Conservation (phyloP, 2,329 filamentous ascomycete species). For the Beauveria sp. region DNA sequence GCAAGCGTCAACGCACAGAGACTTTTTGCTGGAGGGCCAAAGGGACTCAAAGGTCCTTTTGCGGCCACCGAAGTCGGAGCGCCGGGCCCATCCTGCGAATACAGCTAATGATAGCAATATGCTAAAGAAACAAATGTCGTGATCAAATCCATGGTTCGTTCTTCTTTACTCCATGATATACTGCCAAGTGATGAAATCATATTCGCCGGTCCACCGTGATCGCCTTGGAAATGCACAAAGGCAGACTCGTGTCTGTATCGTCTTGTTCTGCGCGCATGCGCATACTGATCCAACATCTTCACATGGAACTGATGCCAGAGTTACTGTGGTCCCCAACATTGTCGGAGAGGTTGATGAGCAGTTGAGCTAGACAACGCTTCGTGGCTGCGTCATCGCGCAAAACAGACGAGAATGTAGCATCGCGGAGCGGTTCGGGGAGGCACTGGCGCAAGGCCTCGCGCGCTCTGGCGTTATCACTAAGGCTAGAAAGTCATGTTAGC, state of each 20-base stretch:
- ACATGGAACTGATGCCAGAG: slow-evolving; percentile 28
- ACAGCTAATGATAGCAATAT: neutral
- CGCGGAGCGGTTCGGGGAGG: slow-evolving; percentile 94
- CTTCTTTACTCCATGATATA: neutral
- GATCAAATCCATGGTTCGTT: slow-evolving; percentile 1
- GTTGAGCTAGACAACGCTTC: slow-evolving; percentile 93
- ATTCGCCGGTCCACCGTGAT: slow-evolving; percentile 4
- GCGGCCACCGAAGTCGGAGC: neutral
- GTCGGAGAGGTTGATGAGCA: slow-evolving; percentile 93
- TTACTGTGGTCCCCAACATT: slow-evolving; percentile 54
- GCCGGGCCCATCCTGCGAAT: neutral
- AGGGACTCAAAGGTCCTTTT: neutral
- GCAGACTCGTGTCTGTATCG: neutral
- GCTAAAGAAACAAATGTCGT: slow-evolving; percentile 5
- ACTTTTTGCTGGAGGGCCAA: neutral
- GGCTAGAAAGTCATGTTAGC: slow-evolving; percentile 38
- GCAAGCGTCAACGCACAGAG: neutral
- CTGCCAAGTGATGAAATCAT: slow-evolving; percentile 1
- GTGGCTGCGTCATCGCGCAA: slow-evolving; percentile 95
- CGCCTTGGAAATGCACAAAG: slow-evolving; percentile 8
- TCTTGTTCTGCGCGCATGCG: neutral
- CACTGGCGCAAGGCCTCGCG: slow-evolving; percentile 93
- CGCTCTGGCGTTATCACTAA: slow-evolving; percentile 93
- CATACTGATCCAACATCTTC: neutral
- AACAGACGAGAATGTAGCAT: slow-evolving; percentile 94